Evolutionary conservation across 768 basidiomycete species (phyloP).

Genomic region (Leucogyrophana mollusca): DNA sequence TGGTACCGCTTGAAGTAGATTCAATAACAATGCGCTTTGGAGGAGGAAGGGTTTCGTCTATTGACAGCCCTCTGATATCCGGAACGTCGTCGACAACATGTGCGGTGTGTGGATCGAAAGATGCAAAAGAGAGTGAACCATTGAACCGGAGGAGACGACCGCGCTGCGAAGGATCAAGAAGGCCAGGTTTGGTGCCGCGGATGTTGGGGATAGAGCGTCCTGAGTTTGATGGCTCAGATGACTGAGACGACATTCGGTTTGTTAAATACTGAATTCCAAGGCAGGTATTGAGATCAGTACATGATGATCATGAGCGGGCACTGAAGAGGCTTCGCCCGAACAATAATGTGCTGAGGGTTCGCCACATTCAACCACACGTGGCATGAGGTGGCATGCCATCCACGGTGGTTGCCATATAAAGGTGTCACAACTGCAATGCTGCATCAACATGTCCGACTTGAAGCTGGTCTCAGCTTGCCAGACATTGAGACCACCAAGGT

Average conservation of each 20-base stretch:
- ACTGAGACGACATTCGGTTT: not conserved
- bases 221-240: not conserved
- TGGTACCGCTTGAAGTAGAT: constrained; percentile 50
- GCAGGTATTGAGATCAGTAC: not conserved
- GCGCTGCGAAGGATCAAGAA: constrained; percentile 62
- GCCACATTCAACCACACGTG: too few species aligned
- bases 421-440: too few species aligned
- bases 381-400: too few species aligned
- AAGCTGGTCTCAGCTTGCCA: too few species aligned
- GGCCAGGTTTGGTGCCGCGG: constrained; percentile 55
- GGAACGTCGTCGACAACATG: constrained; percentile 35
- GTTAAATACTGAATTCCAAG: not conserved
- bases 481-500: too few species aligned
- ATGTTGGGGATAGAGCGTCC: constrained; percentile 12
- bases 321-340: too few species aligned
- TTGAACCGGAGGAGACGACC: constrained; percentile 59
- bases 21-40: constrained; percentile 78
- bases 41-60: constrained; percentile 46
- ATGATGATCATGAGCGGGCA: not conserved
- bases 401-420: too few species aligned
- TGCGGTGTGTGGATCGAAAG: constrained; percentile 70
- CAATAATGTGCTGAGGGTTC: too few species aligned
- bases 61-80: constrained; percentile 39
- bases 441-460: too few species aligned
- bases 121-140: constrained; percentile 69